These are phyloP conservation scores for Macrophomina pseudophaseolina DNA, from an alignment of 2,329 filamentous ascomycete genomes.

Conservation along the genomic window DNA sequence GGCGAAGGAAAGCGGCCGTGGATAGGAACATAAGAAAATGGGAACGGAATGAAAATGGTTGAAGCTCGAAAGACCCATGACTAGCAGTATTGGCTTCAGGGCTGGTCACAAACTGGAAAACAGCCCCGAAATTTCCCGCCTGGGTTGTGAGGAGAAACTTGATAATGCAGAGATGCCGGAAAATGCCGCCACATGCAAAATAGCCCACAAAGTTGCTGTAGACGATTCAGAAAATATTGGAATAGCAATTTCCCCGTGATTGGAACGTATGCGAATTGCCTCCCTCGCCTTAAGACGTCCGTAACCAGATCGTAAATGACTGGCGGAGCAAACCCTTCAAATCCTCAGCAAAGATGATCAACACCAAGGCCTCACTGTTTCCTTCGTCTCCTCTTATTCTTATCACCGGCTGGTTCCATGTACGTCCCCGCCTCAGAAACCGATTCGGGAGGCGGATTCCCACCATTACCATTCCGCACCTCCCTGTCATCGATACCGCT, in stretches of 20 bases:
- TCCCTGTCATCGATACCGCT: neutral
- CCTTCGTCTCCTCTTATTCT: conserved; percentile 19
- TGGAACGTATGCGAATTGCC: no score
- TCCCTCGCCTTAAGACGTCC: no score
- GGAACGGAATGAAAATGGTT: neutral
- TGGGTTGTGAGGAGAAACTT: neutral
- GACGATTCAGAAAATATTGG: no score
- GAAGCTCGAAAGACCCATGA: neutral
- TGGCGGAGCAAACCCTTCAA: no score
- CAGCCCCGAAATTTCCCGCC: no score
- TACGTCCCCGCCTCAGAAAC: conserved; percentile 16
- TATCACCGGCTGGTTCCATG: conserved; percentile 12
- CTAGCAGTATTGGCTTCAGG: neutral
- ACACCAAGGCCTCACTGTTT: neutral
- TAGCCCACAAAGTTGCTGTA: neutral
- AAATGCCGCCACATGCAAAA: neutral
- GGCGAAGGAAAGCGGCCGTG: no score
- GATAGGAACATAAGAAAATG: neutral
- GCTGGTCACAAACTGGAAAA: no score
- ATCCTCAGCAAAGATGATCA: no score
- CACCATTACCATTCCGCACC: neutral
- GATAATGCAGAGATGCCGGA: neutral
- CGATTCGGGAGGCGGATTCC: neutral
- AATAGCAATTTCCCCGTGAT: no score
- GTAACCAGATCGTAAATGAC: no score